Base-by-base conservation (phyloP, 2,329 filamentous ascomycete genomes). In the Colletotrichum orbiculare region DNA sequence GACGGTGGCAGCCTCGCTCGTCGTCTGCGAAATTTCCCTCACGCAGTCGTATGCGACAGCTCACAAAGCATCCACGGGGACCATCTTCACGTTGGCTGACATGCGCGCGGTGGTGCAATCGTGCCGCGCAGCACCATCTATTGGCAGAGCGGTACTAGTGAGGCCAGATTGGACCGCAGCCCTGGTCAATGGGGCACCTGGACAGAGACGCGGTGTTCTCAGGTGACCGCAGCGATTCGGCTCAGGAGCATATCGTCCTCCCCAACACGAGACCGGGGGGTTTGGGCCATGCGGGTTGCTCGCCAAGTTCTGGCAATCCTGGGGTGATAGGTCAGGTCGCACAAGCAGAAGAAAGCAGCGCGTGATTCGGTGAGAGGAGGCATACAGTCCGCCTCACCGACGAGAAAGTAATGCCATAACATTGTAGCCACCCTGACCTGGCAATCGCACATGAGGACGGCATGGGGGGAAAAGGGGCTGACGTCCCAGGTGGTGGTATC, bases 241-340 rank as follows among this genome's bases (percentile, higher is more conserved):
- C 54, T 39, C 15, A 15, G 45, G 43, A 42, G 33, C 10, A 60
- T n/a, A 43, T 39, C 42, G 35, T 41, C 38, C 57, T 64, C 35
- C 47, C 50, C 54, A 33, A 66, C 64, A 64, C 60, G 60, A 66
- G 64, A 66, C 64, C 54, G 49, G 54, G 60, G 59, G 43, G 25
- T 4, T 4, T 25, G 25, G 4, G 54, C 49, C 47, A 58, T 59
- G 63, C 60, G 47, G 53, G 60, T 43, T 66, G 17, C n/a, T 17
- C 52, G 43, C 52, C 58, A 41, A 54, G 38, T 17, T 17, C 35
- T 48, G 58, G 35, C 49, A 58, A 39, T 49, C 33, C 4, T 58
- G 60, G 64, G 42, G 38, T 54, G 64, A 65, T 52, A 65, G 58
- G 46, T 66, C 64, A 45, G n/a, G 60, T 64, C 17, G 54, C 33